Conservation (phyloP, 768 basidiomycete genomes). For the Hemileccinum impolitum region DNA sequence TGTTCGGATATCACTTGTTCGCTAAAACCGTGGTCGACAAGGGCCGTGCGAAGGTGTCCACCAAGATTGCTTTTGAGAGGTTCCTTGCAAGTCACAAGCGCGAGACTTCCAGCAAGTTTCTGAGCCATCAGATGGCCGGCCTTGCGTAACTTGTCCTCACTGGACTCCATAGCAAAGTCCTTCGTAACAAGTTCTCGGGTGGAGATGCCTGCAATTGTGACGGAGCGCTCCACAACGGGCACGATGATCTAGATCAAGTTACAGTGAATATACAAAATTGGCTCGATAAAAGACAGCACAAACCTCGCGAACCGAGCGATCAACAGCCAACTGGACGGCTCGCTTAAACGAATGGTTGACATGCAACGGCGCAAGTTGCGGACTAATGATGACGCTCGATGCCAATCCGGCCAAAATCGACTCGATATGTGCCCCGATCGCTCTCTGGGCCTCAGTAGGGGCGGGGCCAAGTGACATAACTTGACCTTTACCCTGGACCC, state of each 20-base stretch:
- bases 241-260: slow-evolving; percentile 69
- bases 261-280: neutral
- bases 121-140: slow-evolving; percentile 96
- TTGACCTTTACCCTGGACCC: slow-evolving; percentile 52
- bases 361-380: slow-evolving; percentile 71
- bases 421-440: slow-evolving; percentile 76
- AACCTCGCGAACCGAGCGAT: slow-evolving; percentile 93
- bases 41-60: slow-evolving; percentile 77
- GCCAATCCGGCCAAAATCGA: slow-evolving; percentile 69
- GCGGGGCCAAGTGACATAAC: slow-evolving; percentile 60
- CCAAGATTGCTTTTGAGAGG: slow-evolving; percentile 90
- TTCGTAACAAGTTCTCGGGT: slow-evolving; percentile 93
- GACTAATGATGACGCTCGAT: slow-evolving; percentile 71
- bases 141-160: slow-evolving; percentile 85
- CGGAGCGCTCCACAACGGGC: slow-evolving; percentile 96
- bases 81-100: slow-evolving; percentile 97
- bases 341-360: slow-evolving; percentile 84
- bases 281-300: slow-evolving; percentile 9
- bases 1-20: slow-evolving; percentile 86
- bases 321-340: slow-evolving; percentile 85
- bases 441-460: slow-evolving; percentile 62
- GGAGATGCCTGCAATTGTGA: slow-evolving; percentile 97
- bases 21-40: slow-evolving; percentile 84
- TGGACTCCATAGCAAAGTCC: slow-evolving; percentile 91
- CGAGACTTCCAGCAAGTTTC: slow-evolving; percentile 93